Base-by-base conservation (phyloP, 768 basidiomycete species). In the Pisolithus marmoratus region DNA sequence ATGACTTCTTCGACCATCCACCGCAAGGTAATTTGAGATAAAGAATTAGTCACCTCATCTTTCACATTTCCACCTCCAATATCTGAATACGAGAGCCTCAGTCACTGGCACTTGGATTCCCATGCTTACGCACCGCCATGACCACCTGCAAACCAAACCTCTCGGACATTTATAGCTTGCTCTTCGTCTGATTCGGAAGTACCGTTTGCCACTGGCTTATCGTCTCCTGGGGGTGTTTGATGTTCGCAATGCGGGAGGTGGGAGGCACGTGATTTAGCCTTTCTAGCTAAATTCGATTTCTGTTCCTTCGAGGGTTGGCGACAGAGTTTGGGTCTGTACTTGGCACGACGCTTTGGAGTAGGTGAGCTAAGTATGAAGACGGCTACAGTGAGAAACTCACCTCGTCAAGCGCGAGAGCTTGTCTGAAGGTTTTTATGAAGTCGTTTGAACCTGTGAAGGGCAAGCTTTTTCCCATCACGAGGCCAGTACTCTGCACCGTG, bases 111-210 rank as follows among this genome's bases (percentile, higher is more conserved):
- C n/a, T 17, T 9, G 2, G 23, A 40, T 40, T 4, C 9, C 37
- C 29, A 43, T 26, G 4, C 12, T 34, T 38, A 66, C 81, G 50
- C 53, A 88, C 87, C 87, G 40, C 69, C 62, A 58, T 90, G 89
- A 54, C 81, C 80, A 2, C 89, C 89, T 6, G 80, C 59, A 58
- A 92, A 92, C 87, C 87, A 92, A 3, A 90, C 87, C 62, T 92
- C 89, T 14, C 82, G 62, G 14, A 88, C 81, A 63, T 89, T 81
- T 3, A 78, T 69, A 1, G 47, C 14, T 6, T 0, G 19, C 19
- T 47, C 24, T 22, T 44, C 15, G 17, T 24, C 12, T n/a, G 31
- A 12, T 12, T 42, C 52, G 17, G 7, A 38, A 36, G 46, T 22
- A 20, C 34, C 31, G 17, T 47, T 26, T n/a, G 29, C 43, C 5